phyloP scores from a whole-genome alignment of 306 rosid species.

The Ormosia semicastrata region DNA sequence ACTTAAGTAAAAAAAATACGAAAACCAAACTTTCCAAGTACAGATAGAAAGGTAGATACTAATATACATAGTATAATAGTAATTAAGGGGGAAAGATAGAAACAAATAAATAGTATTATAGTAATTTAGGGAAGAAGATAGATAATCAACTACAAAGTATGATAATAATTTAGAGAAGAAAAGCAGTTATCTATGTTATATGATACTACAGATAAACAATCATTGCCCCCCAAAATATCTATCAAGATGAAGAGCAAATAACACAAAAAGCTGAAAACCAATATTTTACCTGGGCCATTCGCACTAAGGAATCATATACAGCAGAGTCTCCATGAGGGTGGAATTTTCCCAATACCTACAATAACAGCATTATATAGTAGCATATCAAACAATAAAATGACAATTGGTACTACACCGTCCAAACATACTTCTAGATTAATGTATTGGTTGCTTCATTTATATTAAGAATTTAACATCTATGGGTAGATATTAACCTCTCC shows the following conservation, averaged over 20 bases:
- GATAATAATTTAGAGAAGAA: constrained; percentile 2
- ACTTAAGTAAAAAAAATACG: neutral
- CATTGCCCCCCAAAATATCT: neutral
- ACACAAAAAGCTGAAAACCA: neutral
- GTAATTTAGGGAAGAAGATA: neutral
- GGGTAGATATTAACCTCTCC: constrained; percentile 75
- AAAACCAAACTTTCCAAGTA: neutral
- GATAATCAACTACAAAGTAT: neutral
- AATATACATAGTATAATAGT: neutral
- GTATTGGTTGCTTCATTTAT: neutral
- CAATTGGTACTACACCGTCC: neutral
- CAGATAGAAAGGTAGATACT: neutral
- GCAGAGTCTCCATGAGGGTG: constrained; percentile 97
- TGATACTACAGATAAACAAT: constrained; percentile 10
- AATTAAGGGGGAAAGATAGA: neutral
- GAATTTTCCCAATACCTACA: constrained; percentile 90
- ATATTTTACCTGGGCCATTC: constrained; percentile 92
- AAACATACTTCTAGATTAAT: constrained; percentile 15
- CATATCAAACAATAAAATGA: neutral
- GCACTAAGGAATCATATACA: constrained; percentile 92
- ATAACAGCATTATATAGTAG: constrained; percentile 15
- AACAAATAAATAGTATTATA: neutral
- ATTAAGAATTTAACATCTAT: constrained; percentile 5
- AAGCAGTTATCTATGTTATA: neutral
- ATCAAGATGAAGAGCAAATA: constrained; percentile 1